Evolutionary conservation across 139 green algal species (phyloP).

Genomic region (Chlorella sp.): DNA sequence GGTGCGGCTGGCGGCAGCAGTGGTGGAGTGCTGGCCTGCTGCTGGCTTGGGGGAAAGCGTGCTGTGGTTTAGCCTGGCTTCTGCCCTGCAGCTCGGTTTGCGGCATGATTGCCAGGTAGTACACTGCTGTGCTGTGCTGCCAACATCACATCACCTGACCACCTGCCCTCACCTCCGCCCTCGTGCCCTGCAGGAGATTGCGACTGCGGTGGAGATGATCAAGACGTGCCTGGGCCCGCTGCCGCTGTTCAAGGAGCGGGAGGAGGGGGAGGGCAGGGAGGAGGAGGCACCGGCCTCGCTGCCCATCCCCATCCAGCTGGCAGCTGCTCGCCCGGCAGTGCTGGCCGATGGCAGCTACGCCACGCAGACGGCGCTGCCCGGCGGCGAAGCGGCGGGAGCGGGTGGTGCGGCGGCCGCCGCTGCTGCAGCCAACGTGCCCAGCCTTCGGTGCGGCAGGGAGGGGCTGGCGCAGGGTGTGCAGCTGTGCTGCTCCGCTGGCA

Average conservation of each 20-base stretch:
- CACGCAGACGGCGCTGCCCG: conserved; percentile 77
- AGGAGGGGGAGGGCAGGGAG: conserved; percentile 48
- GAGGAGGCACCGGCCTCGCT: conserved; percentile 16
- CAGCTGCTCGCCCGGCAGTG: conserved; percentile 81
- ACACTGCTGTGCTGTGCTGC: too few relatives aligned
- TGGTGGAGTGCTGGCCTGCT: too few relatives aligned
- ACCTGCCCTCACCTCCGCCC: too few relatives aligned
- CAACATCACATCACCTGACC: too few relatives aligned
- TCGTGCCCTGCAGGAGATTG: conserved; percentile 67
- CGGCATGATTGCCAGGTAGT: too few relatives aligned
- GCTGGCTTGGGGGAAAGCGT: too few relatives aligned
- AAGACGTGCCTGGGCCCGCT: conserved; percentile 79
- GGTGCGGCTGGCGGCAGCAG: too few relatives aligned
- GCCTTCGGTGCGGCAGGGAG: conserved; percentile 16
- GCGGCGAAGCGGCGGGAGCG: neutral
- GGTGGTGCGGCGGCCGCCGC: conserved; percentile 3
- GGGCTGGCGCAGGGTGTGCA: too few relatives aligned
- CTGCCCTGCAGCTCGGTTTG: too few relatives aligned
- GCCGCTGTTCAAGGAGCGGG: conserved; percentile 67
- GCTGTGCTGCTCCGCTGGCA: too few relatives aligned
- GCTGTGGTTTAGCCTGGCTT: too few relatives aligned
- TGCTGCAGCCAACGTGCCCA: conserved; percentile 55
- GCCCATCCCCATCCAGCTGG: conserved; percentile 41
- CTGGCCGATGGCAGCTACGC: conserved; percentile 98
- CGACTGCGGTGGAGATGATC: conserved; percentile 81